A percentile compares a stretch with the other conserved stretches of the same genome.
phyloP scores from a whole-genome alignment of 331 rosid genomes.

The Dryas integrifolia region DNA sequence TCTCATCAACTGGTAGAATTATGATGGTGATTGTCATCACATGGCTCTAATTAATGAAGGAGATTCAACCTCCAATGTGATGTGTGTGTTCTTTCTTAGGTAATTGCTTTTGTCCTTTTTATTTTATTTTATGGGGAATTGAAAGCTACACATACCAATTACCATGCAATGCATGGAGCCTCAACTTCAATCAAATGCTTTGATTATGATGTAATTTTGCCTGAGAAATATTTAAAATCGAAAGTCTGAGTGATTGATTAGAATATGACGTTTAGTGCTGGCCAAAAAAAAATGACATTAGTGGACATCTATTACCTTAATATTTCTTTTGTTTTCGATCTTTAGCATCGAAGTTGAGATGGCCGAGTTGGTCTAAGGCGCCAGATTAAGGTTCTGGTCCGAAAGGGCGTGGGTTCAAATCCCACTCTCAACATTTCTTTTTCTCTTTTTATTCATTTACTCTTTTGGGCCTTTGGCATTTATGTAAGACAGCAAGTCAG shows the following conservation, averaged over 20 bases:
- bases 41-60: not conserved
- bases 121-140: not conserved
- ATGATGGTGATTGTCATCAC: not conserved
- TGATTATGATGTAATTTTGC: not conserved
- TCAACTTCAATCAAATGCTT: not conserved
- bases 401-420: conserved; percentile 55
- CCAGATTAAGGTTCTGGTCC: conserved; percentile 98
- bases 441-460: not conserved
- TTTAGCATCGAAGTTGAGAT: conserved; percentile 36
- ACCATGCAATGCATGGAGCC: not conserved
- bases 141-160: not conserved
- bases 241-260: too few relatives aligned
- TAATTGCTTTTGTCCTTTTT: not conserved
- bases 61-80: not conserved
- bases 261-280: too few relatives aligned
- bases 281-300: too few relatives aligned
- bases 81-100: not conserved
- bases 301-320: too few relatives aligned
- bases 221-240: not conserved
- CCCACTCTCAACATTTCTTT: conserved; percentile 35
- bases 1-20: not conserved
- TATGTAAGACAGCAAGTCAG: too few relatives aligned
- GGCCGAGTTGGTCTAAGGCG: conserved; percentile 99
- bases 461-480: not conserved
- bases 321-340: too few relatives aligned